Conservation (phyloP, 148 eudicot genomes). For the Amaranthus hypochondriacus region DNA sequence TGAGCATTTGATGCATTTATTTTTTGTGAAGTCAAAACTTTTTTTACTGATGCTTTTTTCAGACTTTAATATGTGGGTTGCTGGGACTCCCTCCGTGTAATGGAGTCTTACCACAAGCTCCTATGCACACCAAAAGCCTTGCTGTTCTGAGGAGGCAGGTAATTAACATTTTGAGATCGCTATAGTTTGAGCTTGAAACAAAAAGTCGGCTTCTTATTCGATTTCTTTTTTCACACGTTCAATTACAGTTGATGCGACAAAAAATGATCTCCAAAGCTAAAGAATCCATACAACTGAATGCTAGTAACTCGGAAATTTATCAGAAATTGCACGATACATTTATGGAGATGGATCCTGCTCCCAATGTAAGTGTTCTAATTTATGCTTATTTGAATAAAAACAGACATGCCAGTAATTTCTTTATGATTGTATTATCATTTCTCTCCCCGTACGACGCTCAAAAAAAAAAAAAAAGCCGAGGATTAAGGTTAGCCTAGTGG, state of each 20-base stretch:
- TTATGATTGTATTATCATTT: neutral
- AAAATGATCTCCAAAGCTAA: constrained; percentile 77
- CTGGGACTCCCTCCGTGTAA: constrained; percentile 86
- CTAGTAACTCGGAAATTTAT: constrained; percentile 58
- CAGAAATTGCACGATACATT: constrained; percentile 70
- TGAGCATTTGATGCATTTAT: neutral
- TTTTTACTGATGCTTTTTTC: neutral
- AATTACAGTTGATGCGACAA: constrained; percentile 54
- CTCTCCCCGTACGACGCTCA: neutral
- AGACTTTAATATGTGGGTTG: constrained; percentile 81
- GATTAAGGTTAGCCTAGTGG: too few relatives aligned
- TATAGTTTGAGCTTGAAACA: neutral
- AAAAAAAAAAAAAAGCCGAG: too few relatives aligned
- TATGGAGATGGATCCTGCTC: constrained; percentile 52
- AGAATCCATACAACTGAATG: constrained; percentile 60
- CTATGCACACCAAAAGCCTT: constrained; percentile 90
- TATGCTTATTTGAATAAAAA: neutral
- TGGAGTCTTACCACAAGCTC: constrained; percentile 88
- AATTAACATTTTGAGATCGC: constrained; percentile 9
- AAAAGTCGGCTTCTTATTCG: neutral
- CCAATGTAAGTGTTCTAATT: constrained; percentile 35
- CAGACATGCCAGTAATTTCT: neutral
- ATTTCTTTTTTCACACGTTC: neutral
- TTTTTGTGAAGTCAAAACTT: neutral
- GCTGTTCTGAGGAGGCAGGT: constrained; percentile 78